A percentile compares a stretch with the other conserved stretches of the same genome.
phyloP scores from a whole-genome alignment of 192 early-diverging fungal genomes.

The Rhizoclosmatium sp. region DNA sequence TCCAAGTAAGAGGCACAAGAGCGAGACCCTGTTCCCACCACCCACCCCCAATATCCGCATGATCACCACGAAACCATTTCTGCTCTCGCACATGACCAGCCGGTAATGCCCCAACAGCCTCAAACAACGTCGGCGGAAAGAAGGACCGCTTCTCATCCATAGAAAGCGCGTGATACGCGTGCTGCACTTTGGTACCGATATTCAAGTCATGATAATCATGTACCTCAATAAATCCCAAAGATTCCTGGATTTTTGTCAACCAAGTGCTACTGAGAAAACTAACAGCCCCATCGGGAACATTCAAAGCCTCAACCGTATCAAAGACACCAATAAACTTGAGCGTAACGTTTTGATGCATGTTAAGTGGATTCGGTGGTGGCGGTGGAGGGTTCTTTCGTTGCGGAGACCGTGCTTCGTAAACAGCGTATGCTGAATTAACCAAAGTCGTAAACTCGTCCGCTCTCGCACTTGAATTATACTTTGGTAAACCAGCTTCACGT shows the following conservation, averaged over 20 bases:
- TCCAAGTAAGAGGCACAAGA: constrained; percentile 33
- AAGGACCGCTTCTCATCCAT: constrained; percentile 27
- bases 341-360: constrained; percentile 13
- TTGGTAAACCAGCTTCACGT: constrained; percentile 20
- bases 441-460: constrained; percentile 3
- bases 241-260: constrained; percentile 14
- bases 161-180: constrained; percentile 35
- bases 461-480: background rate
- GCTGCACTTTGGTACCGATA: constrained; percentile 12
- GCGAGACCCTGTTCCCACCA: constrained; percentile 39
- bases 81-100: constrained; percentile 12
- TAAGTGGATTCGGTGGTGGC: background rate
- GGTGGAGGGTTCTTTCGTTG: background rate
- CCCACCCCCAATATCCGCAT: constrained; percentile 43
- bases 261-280: background rate
- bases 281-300: constrained; percentile 22
- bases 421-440: constrained; percentile 18
- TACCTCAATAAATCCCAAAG: constrained; percentile 16
- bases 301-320: constrained; percentile 35
- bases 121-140: constrained; percentile 33
- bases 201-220: constrained; percentile 34
- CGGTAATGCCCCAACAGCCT: background rate
- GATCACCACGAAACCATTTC: constrained; percentile 37
- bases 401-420: constrained; percentile 9
- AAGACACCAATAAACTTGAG: constrained; percentile 35